Evolutionary conservation across 345 rosid genomes (phyloP), one percentile per base, ranked within the genome.

Genomic region (Bruguiera gymnorhiza): DNA sequence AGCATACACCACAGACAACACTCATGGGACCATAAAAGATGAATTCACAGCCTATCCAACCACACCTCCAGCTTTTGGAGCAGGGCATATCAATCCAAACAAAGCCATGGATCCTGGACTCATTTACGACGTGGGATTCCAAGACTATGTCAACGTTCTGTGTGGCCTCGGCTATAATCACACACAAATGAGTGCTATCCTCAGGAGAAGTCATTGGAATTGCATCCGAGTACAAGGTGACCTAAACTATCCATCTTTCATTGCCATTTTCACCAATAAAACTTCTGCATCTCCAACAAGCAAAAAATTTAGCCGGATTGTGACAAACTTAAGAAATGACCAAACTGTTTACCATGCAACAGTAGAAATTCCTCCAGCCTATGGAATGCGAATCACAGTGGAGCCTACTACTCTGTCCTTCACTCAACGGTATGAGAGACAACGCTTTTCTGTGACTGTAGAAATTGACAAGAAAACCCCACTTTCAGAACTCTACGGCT

Each of bases 91-190:
- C 39, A 53, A 78, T 23, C 86, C 81, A 37, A 80, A 78, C 74
- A 78, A 76, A 73, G 86, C 84, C 65, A 68, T 73, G 78, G 79
- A 83, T 67, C 89, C 84, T 5, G 84, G 86, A 50, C 83, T 85
- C 34, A 63, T 79, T 16, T 84, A 76, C 27, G 80, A 80, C 66
- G 9, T 80, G 60, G 51, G 20, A n/a, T 48, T 72, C 3, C 80
- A 80, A 56, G 87, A 82, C 58, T 86, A 82, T 31, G 58, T 76
- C 13, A 69, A 80, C 55, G 78, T 79, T 75, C 61, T 81, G 1
- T 83, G 86, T 27, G 70, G 73, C 48, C 76, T 83, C 9, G 67
- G 72, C 30, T 83, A 81, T 37, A 76, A 66, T 2, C 31, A 71
- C 8, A 68, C 70, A 27, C 86, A 83, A 34, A 83, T 82, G 80